Evolutionary conservation across 495 filamentous ascomycete genomes (phyloP), one percentile per base, ranked within the genome.

Genomic region (Thozetella sp.): DNA sequence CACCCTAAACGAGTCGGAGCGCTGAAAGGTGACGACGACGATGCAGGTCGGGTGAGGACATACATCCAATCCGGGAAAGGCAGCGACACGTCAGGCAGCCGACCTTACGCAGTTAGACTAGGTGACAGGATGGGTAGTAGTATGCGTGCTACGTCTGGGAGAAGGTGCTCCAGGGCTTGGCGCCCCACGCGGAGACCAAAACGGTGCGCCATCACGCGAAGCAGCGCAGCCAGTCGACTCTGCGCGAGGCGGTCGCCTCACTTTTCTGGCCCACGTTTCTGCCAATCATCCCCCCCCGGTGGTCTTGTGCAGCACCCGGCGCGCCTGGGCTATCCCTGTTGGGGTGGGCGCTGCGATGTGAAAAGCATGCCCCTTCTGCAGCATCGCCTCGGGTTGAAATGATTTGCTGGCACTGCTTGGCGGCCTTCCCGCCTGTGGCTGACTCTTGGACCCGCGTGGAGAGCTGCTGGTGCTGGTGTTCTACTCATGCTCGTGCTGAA

Each of bases 221-320:
- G 43, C 9, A 15, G 43, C 43, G 43, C 20, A 20, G 9, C 43
- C 43, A 48, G 43, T 48, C 43, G n/a, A 48, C 9, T 37, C 20
- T n/a, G n/a, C 43, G n/a, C 43, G 43, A 48, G 43, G 43, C 43
- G 43, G n/a, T 20, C 43, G 43, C 43, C 43, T 48, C 43, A 48
- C 43, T 48, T 48, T 48, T 48, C 43, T 48, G 43, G 10, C 4
- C 11, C 3, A 13, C n/a, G 3, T 19, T 19, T 48, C 43, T 19
- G 43, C 43, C 43, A 48, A 48, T 48, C 43, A 48, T 15, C 11
- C 43, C 43, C 43, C 10, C 11, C 3, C 6, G 3, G n/a, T 48
- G 10, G 4, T 15, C 11, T 19, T 11, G n/a, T 19, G 30, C 6
- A 48, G 43, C 43, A 48, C 43, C n/a, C n/a, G 43, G 43, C 43